Evolutionary conservation across 495 filamentous ascomycete species (phyloP), one percentile per base, ranked within the genome.

Genomic region (Hypomontagnella monticulosa): DNA sequence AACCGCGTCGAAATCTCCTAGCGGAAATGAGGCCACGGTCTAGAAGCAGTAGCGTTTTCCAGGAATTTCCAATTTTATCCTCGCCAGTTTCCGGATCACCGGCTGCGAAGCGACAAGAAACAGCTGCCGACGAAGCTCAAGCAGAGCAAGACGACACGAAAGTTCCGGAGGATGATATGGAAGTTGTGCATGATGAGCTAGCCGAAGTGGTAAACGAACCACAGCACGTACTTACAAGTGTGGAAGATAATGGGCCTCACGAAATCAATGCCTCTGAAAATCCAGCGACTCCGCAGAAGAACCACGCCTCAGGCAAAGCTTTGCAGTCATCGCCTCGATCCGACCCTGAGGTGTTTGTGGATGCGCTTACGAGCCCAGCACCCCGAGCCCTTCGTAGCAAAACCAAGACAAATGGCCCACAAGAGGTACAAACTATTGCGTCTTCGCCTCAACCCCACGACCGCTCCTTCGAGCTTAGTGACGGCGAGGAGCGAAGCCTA

Each of bases 21-120:
- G 76, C 75, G 8, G 80, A 82, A 61, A 82, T 83, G 64, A 61
- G 71, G 32, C 78, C 79, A 14, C 74, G 75, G 32, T 79, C 77
- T 36, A 72, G 63, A 12, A 78, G 70, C 46, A 74, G 65, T 32
- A 77, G 61, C 52, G 48, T 80, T 9, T 60, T 81, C n/a, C 75
- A 79, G 16, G 78, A 79, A 14, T 81, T 79, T 70, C 76, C 79
- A 10, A 75, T 81, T 27, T 77, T 77, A 6, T 83, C 80, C 1
- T 82, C 81, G 4, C 80, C 80, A 6, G 59, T 80, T 11, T 76
- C 74, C 0, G 80, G 79, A 4, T 82, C 81, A 2, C 81, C 81
- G 19, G 46, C 43, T 14, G 37, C 66, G 5, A 72, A 61, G 15
- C 44, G 9, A 47, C 66, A 23, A 62, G 59, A 34, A 51, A 64